A percentile compares a stretch with the other conserved stretches of the same genome.
These are phyloP conservation scores for Phytophthora ramorum DNA, from an alignment of 352 stramenopile genomes.

Conservation along the genomic window DNA sequence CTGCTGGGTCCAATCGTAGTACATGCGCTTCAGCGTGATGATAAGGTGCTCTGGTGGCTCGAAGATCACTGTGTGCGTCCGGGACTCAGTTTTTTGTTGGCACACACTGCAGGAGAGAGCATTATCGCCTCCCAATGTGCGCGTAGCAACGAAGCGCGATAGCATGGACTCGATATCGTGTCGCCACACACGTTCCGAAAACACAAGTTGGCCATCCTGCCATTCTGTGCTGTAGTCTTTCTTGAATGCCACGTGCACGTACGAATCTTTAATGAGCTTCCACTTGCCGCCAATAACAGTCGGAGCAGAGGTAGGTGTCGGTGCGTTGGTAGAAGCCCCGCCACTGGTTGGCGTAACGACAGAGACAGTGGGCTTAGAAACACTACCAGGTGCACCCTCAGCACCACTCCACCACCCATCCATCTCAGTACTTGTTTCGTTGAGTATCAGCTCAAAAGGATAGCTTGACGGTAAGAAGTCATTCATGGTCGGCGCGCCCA, in stretches of 20 bases:
- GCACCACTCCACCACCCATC: conserved; percentile 81
- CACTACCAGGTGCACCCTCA: conserved; percentile 39
- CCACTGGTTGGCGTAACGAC: conserved; percentile 22
- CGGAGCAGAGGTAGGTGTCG: conserved; percentile 12
- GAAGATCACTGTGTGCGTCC: conserved; percentile 83
- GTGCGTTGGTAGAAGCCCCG: conserved; percentile 10
- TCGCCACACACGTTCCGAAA: conserved; percentile 85
- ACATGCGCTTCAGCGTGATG: conserved; percentile 91
- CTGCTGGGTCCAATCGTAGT: conserved; percentile 89
- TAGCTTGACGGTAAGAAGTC: conserved; percentile 72
- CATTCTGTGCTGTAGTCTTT: conserved; percentile 91
- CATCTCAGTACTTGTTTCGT: conserved; percentile 57
- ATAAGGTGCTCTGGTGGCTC: conserved; percentile 85
- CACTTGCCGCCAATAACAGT: conserved; percentile 52
- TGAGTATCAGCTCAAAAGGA: conserved; percentile 72
- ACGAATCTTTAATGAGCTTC: conserved; percentile 85
- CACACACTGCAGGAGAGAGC: conserved; percentile 76
- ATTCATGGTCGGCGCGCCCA: conserved; percentile 49
- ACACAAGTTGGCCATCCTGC: conserved; percentile 77
- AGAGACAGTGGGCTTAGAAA: conserved; percentile 22
- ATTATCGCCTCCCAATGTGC: conserved; percentile 85
- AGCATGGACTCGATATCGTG: conserved; percentile 88
- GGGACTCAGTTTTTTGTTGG: conserved; percentile 79
- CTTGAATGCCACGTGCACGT: conserved; percentile 90
- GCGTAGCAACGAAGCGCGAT: conserved; percentile 77